These are phyloP conservation scores for Ogataea philodendri DNA, from an alignment of 805 yeast species.

Conservation along the genomic window DNA sequence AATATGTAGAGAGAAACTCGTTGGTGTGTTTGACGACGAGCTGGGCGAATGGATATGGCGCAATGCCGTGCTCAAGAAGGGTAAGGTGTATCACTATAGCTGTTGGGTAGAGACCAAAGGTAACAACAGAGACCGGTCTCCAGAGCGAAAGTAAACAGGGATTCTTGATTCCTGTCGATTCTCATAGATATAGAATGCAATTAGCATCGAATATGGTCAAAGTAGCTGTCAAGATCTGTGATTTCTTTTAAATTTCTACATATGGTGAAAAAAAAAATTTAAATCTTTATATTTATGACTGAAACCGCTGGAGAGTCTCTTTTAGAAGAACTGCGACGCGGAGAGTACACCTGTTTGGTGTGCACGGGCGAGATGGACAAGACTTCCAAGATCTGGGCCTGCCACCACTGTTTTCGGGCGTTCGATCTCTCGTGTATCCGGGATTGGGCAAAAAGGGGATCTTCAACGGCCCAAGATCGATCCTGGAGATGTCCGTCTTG, in stretches of 20 bases:
- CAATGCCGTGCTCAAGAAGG: constrained; percentile 53
- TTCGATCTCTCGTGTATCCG: constrained; percentile 82
- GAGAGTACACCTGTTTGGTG: constrained; percentile 79
- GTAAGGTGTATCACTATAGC: constrained; percentile 56
- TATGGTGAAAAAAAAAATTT: constrained; percentile 1
- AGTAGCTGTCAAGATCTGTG: constrained; percentile 5
- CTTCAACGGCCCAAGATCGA: constrained; percentile 55
- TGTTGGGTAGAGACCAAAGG: constrained; percentile 62
- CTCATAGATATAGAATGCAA: constrained; percentile 4
- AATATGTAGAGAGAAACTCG: constrained; percentile 64
- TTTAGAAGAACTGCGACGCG: constrained; percentile 56
- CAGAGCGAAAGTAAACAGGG: constrained; percentile 20
- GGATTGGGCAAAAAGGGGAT: constrained; percentile 82
- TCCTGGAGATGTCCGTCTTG: constrained; percentile 89
- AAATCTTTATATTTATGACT: neutral
- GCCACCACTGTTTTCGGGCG: constrained; percentile 73
- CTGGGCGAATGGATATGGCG: constrained; percentile 82
- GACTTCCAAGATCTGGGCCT: constrained; percentile 71
- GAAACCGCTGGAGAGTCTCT: constrained; percentile 34
- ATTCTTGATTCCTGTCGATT: neutral
- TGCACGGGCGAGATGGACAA: constrained; percentile 81
- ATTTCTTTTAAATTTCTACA: too few relatives aligned
- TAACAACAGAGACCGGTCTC: constrained; percentile 32
- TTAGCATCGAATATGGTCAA: constrained; percentile 5
- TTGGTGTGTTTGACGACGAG: constrained; percentile 68